These are phyloP conservation scores for Eutrema salsugineum DNA, from an alignment of 441 rosid species.

Conservation along the genomic window DNA sequence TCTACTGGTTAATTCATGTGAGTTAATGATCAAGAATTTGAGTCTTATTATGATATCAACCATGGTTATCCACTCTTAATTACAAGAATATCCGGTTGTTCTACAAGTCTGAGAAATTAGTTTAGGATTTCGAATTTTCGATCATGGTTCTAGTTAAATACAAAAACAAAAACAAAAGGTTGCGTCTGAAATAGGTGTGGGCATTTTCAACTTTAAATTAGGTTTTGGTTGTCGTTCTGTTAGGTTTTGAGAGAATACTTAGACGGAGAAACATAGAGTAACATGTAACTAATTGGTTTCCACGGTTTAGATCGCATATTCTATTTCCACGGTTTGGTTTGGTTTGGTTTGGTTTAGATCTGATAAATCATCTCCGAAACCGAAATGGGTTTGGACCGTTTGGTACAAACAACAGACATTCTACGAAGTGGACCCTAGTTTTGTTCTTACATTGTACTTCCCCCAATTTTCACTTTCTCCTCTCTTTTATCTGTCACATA, in stretches of 20 bases:
- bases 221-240: not conserved
- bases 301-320: no score
- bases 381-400: not conserved
- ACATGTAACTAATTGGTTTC: not conserved
- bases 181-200: no score
- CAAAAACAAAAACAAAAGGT: no score
- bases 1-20: not conserved
- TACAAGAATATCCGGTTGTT: no score
- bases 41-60: no score
- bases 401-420: conserved; percentile 17
- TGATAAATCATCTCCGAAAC: not conserved
- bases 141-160: no score
- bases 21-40: not conserved
- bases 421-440: conserved; percentile 12
- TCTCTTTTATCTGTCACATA: conserved; percentile 2
- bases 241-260: not conserved
- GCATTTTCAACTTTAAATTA: no score
- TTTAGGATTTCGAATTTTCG: no score
- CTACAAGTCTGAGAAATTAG: no score
- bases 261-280: not conserved
- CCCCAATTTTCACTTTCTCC: conserved; percentile 7
- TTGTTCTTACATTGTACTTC: not conserved
- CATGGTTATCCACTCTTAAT: no score
- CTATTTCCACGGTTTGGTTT: no score
- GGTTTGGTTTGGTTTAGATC: not conserved